These are phyloP conservation scores for Nemania diffusa DNA, from an alignment of 2,329 filamentous ascomycete species.

Conservation along the genomic window DNA sequence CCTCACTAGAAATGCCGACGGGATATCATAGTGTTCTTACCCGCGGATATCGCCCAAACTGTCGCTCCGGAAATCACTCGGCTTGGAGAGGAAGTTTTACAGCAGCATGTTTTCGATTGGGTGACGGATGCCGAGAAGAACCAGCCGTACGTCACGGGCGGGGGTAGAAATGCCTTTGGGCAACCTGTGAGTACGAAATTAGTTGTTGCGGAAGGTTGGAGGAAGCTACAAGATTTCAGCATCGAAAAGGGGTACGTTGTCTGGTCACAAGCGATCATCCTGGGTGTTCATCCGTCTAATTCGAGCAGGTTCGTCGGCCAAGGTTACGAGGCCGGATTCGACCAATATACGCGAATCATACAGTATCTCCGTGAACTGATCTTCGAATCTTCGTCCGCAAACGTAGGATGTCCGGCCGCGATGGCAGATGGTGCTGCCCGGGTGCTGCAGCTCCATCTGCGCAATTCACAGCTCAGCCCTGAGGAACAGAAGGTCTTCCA, in stretches of 20 bases:
- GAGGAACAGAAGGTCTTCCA: constrained; percentile 48
- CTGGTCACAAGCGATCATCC: background rate
- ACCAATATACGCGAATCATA: constrained; percentile 63
- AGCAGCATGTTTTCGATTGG: constrained; percentile 64
- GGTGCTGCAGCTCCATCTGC: constrained; percentile 48
- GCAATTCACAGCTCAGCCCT: constrained; percentile 33
- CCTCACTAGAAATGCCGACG: constrained; percentile 2
- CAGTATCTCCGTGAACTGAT: constrained; percentile 62
- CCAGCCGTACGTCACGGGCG: constrained; percentile 67
- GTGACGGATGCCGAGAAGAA: constrained; percentile 73
- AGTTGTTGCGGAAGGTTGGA: constrained; percentile 74
- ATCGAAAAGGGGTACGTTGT: constrained; percentile 60
- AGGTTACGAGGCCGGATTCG: constrained; percentile 66
- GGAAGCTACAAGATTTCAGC: constrained; percentile 67
- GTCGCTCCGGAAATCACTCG: constrained; percentile 57
- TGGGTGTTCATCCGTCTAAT: background rate
- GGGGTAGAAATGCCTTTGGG: constrained; percentile 71
- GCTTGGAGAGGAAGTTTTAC: constrained; percentile 64
- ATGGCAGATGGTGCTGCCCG: constrained; percentile 63
- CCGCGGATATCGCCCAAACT: constrained; percentile 52
- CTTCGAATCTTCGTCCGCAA: constrained; percentile 43
- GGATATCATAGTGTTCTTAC: constrained; percentile 59
- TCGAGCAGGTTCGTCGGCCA: constrained; percentile 60
- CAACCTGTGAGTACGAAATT: constrained; percentile 64
- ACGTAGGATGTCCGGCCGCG: constrained; percentile 62